These are phyloP conservation scores for Termitomyces sp. DNA, from an alignment of 1,284 basidiomycete genomes.

Conservation along the genomic window DNA sequence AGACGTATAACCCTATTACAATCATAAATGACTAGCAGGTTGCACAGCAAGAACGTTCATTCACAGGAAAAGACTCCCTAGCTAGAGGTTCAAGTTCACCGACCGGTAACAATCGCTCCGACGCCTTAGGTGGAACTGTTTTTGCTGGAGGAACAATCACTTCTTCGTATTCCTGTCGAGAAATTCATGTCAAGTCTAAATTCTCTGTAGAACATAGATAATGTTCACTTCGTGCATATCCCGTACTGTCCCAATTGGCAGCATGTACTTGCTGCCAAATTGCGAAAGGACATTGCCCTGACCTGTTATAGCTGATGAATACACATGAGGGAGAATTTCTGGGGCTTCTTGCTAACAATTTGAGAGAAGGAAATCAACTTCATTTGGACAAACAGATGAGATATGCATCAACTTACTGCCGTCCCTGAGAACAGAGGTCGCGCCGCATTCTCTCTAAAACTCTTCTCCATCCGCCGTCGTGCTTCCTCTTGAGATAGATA, in stretches of 20 bases:
- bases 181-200: not conserved
- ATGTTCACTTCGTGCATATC: constrained; percentile 55
- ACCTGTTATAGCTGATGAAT: constrained; percentile 60
- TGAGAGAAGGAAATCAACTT: not conserved
- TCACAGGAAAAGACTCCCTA: constrained; percentile 83
- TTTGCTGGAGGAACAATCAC: constrained; percentile 86
- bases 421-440: constrained; percentile 63
- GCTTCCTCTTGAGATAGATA: constrained; percentile 51
- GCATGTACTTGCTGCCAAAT: constrained; percentile 69
- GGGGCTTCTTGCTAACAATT: constrained; percentile 43
- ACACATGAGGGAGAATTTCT: constrained; percentile 86
- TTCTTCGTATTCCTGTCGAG: constrained; percentile 66
- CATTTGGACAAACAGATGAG: constrained; percentile 10
- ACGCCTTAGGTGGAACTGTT: constrained; percentile 68
- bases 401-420: constrained; percentile 37
- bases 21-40: not conserved
- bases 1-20: constrained; percentile 71
- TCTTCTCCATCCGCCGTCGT: constrained; percentile 61
- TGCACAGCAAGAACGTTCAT: constrained; percentile 17
- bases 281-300: constrained; percentile 72
- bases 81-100: constrained; percentile 76
- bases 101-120: constrained; percentile 75
- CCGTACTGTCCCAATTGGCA: constrained; percentile 83
- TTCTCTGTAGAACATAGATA: not conserved
- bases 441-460: constrained; percentile 58